Base-by-base conservation (phyloP, 2,329 filamentous ascomycete genomes). In the Chaetothyriales sp. region DNA sequence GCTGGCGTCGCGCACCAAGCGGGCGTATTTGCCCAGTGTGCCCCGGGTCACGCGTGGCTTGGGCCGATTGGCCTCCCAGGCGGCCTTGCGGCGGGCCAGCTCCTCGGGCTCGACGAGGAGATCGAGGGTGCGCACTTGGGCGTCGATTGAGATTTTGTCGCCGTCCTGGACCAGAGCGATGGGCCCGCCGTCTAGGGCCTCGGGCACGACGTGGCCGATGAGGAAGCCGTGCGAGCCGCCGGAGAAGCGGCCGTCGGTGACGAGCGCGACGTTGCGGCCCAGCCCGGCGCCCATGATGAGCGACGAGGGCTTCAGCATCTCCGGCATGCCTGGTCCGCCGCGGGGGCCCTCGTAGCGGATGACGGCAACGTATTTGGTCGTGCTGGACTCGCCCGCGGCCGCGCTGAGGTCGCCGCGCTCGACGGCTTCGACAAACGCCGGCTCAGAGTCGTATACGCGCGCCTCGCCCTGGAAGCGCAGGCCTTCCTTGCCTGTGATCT, bases 141-240 rank as follows among this genome's bases (percentile, higher is more conserved):
- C 84, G 61, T 94, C 86, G 53, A 94, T 93, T 47, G 81, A 79
- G 58, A 94, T 83, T 52, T 74, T 74, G 64, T 94, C 87, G 22
- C 87, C 87, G 59, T 94, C 82, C 59, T 77, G 66, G n/a, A 92
- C 83, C 9, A 94, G 74, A 12, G 78, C 87, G 55, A 94, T 92
- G 1, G 87, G 87, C 0, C 87, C 87, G 47, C 87, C 87, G 57
- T 85, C 84, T 63, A 86, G 82, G 7, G 87, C 87, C 70, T 94
- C 87, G 22, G 87, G 87, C 43, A 89, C 86, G 55, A 94, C 84
- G 68, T 92, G 86, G 1, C 86, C 86, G 61, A 92, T 90, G 59
- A 92, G 72, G 76, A 92, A 92, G 42, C 86, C 86, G 75, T 92
- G 86, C 55, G 79, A 84, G 49, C 85, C 87, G 52, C 87, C 87